Evolutionary conservation across 805 yeast species (phyloP).

Genomic region (Sungouiozyma intestinalis): DNA sequence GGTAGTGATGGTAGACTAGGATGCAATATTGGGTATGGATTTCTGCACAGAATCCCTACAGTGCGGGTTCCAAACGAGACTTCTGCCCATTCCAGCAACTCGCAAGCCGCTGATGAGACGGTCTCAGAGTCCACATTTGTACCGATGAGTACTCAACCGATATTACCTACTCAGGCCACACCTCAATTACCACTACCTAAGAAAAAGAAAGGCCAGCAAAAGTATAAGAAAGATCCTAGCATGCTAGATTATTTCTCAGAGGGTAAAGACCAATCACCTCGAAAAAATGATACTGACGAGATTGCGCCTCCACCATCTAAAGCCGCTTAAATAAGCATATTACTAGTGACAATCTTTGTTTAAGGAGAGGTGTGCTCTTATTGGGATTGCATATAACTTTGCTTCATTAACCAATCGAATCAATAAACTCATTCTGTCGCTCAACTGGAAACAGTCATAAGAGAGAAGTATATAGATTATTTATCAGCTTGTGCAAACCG

Average conservation of each 20-base stretch:
- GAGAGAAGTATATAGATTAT: too few species aligned
- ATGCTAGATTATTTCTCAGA: conserved; percentile 26
- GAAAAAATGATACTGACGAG: background rate
- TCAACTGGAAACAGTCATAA: too few species aligned
- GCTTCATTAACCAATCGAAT: too few species aligned
- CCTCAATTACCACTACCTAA: conserved; percentile 10
- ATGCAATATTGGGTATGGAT: conserved; percentile 91
- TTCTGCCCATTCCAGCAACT: too few species aligned
- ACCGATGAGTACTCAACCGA: conserved; percentile 7
- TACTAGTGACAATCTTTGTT: too few species aligned
- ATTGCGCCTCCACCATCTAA: conserved; percentile 9
- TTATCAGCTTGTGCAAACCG: too few species aligned
- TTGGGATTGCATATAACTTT: too few species aligned
- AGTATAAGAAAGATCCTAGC: conserved; percentile 5
- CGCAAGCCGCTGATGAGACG: background rate
- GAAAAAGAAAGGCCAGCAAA: conserved; percentile 10
- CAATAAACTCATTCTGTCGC: too few species aligned
- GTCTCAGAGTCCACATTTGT: conserved; percentile 12
- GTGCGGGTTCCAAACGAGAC: conserved; percentile 4
- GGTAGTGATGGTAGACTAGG: conserved; percentile 83
- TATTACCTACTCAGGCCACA: conserved; percentile 3
- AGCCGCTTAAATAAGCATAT: background rate
- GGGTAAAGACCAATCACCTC: conserved; percentile 18
- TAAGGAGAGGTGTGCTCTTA: too few species aligned
- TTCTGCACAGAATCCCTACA: conserved; percentile 75